Evolutionary conservation across 2,329 filamentous ascomycete genomes (phyloP).

Genomic region (Aspergillus novofumigatus): DNA sequence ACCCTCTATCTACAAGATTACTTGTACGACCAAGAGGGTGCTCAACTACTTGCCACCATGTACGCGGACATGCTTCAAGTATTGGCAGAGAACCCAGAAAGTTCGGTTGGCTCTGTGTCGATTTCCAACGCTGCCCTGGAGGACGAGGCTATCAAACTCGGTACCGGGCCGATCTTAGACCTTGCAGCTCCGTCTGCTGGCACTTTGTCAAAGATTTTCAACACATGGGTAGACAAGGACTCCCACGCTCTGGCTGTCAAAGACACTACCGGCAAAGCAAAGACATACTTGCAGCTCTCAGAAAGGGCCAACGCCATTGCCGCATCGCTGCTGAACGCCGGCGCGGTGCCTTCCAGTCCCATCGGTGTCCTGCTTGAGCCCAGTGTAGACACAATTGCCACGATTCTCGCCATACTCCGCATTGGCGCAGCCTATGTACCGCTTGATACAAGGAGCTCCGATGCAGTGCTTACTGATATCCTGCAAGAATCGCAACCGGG

Average conservation of each 20-base stretch:
- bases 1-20: constrained; percentile 3
- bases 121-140: not conserved
- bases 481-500: not conserved
- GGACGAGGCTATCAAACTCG: not conserved
- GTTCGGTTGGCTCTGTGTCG: constrained; percentile 1
- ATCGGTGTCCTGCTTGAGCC: constrained; percentile 9
- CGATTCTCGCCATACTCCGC: constrained; percentile 8
- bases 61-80: not conserved
- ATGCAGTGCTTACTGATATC: constrained; percentile 1
- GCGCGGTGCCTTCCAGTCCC: not conserved
- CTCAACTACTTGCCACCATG: constrained; percentile 1
- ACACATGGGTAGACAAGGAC: constrained; percentile 4
- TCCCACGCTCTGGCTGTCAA: constrained; percentile 5
- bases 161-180: constrained; percentile 1
- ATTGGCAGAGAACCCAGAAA: not conserved
- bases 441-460: constrained; percentile 1
- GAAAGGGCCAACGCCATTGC: constrained; percentile 5
- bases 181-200: constrained; percentile 1
- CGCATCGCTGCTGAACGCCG: constrained; percentile 1
- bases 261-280: not conserved
- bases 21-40: constrained; percentile 5
- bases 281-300: constrained; percentile 6
- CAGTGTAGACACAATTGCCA: constrained; percentile 3
- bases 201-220: constrained; percentile 5
- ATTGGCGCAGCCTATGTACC: constrained; percentile 7